Base-by-base conservation (phyloP, 306 rosid genomes). In the Mucuna pruriens region DNA sequence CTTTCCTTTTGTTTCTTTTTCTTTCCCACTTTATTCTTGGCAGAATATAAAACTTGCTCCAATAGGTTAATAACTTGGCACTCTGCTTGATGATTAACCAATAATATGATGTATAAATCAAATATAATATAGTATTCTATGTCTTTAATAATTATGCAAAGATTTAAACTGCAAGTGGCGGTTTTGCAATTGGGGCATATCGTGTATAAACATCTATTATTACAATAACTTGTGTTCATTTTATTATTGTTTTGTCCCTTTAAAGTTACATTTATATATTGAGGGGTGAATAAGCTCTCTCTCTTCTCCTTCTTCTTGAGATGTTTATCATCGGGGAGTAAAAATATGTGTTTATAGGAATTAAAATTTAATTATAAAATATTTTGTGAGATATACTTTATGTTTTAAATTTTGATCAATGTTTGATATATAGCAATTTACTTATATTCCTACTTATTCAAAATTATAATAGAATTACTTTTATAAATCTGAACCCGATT, bases 21-120 rank as follows among this genome's bases (percentile, higher is more conserved):
- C 34, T 16, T 68, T 49, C n/a, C 2, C 17, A n/a, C 74, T 79
- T 77, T 66, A 23, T 58, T 58, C n/a, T 44, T 70, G 61, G 46
- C 25, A 4, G 39, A 15, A 31, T 71, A 46, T 49, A 31, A 73
- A 69, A 73, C 11, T 72, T 72, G 2, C 48, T 51, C 54, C 69
- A 57, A 58, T 39, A 1, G 38, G 54, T 74, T 57, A 11, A 19
- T 31, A 71, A 29, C 15, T 74, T 22, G 17, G 34, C 22, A 49
- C 63, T 4, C 77, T 52, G 19, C 65, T 49, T 54, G 34, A 34
- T 74, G 25, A 44, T 67, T 40, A 67, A 67, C 54, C 74, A 40
- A 67, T 69, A 16, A 69, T 46, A 55, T 20, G 49, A 34, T 4
- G 10, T 6, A 74, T 36, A 36, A 45, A 46, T 46, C 8, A 29